Evolutionary conservation across 1,139 yeast genomes (phyloP), one percentile per base, ranked within the genome.

Genomic region (Torulaspora globosa): DNA sequence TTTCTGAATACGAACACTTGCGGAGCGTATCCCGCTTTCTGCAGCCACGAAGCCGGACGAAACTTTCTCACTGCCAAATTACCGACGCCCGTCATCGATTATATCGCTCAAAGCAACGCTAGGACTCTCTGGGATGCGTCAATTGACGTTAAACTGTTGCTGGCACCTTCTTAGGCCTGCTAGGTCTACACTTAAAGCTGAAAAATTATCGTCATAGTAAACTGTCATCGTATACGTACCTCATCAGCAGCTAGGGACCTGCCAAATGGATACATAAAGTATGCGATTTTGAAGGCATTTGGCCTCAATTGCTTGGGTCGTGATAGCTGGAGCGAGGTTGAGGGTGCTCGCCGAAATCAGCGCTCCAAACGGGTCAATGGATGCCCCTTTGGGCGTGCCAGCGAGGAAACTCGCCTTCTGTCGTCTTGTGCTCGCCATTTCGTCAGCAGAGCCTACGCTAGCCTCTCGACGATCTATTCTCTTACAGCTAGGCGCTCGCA

Each of bases 1-100:
- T 90, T 89, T 63, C 94, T 79, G 71, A 85, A 90, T 43, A 88
- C 68, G 62, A 76, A 87, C 21, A 90, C 84, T 60, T 84, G 88
- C 8, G 97, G 96, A 2, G 90, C 95, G 63, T 78, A 77, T 10
- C 76, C 76, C 48, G 74, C 72, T 52, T 67, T 63, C 43, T 71
- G 66, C 38, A 80, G 67, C 84, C 84, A 80, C 45, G 59, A 55
- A 21, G 71, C 71, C n/a, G 68, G 62, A 52, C 71, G 69, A 50
- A 66, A 69, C 50, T 67, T 59, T 12, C 65, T 50, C 10, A 53
- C 41, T n/a, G 59, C 60, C 32, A 47, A 44, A 34, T 53, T 50
- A 12, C 38, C 47, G 8, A 32, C 30, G 15, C 32, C 11, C 3
- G 36, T 34, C 41, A 37, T 37, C 34, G 28, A 10, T 3, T 10